Conservation (phyloP, 2,329 filamentous ascomycete species). For the Fusarium sp. region DNA sequence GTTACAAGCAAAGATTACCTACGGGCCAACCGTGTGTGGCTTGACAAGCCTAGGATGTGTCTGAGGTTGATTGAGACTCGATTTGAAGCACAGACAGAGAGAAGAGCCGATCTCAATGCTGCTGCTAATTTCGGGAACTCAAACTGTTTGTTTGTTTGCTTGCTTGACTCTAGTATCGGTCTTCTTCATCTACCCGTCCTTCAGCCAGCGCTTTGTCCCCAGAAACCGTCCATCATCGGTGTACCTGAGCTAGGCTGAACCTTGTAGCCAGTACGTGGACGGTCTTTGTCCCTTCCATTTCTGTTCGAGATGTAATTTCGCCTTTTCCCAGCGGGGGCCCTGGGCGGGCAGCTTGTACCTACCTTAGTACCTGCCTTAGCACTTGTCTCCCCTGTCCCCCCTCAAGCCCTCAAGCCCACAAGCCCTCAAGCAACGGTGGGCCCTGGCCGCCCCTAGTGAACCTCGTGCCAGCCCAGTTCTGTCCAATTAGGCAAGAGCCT, state of each 20-base stretch:
- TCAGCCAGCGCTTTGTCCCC: conserved; percentile 17
- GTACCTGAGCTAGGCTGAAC: conserved; percentile 21
- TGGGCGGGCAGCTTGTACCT: conserved; percentile 8
- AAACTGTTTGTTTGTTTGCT: neutral
- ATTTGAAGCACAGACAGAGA: neutral
- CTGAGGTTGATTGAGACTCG: neutral
- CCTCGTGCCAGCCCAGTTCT: conserved; percentile 40
- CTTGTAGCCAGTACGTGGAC: conserved; percentile 15
- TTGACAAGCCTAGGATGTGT: neutral
- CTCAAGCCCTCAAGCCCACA: neutral
- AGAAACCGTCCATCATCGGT: neutral
- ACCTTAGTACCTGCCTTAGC: conserved; percentile 41
- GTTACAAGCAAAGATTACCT: neutral
- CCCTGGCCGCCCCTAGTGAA: conserved; percentile 21
- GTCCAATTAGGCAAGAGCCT: conserved; percentile 29
- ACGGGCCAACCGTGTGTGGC: neutral
- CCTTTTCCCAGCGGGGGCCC: conserved; percentile 16
- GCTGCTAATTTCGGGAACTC: neutral
- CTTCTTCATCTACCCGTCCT: neutral
- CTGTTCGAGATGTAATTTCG: conserved; percentile 40
- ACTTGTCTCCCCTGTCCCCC: conserved; percentile 12
- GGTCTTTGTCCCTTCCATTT: conserved; percentile 27
- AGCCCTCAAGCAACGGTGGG: conserved; percentile 20
- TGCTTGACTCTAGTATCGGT: conserved; percentile 3
- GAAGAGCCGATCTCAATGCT: neutral